Percentiles rank a stretch among this genome's conserved stretches.
Evolutionary conservation across 106 monocot genomes (phyloP).

Genomic region (Cymbidium sinense): DNA sequence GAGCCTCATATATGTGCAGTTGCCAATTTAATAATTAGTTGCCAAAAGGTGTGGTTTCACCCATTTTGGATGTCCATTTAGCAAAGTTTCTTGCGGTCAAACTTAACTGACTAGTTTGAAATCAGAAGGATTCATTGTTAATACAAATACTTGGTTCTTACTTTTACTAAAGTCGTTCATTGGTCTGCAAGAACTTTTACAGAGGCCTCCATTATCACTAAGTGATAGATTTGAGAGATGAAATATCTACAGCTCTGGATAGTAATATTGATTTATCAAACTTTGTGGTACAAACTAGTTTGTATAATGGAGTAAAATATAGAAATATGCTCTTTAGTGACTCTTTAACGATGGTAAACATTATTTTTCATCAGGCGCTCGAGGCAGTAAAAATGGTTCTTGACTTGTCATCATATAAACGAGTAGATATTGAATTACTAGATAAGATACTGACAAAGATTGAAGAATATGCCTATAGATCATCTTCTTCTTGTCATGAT

Average conservation of each 20-base stretch:
- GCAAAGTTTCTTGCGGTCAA: no score
- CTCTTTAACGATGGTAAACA: background rate
- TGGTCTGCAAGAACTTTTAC: no score
- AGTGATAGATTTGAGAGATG: background rate
- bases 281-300: background rate
- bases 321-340: conserved; percentile 1
- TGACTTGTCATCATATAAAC: conserved; percentile 58
- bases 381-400: conserved; percentile 79
- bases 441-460: conserved; percentile 49
- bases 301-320: background rate
- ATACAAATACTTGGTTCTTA: no score
- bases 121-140: no score
- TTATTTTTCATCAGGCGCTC: conserved; percentile 50
- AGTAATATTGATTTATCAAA: background rate
- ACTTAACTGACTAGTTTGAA: no score
- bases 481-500: conserved; percentile 4
- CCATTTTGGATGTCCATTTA: no score
- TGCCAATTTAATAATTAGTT: no score
- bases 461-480: conserved; percentile 28
- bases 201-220: no score
- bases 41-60: no score
- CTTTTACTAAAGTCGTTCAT: no score
- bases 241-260: background rate
- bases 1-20: no score
- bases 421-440: conserved; percentile 60